These are phyloP conservation scores for Lecanicillium sp. DNA, from an alignment of 2,329 filamentous ascomycete species.

Conservation along the genomic window DNA sequence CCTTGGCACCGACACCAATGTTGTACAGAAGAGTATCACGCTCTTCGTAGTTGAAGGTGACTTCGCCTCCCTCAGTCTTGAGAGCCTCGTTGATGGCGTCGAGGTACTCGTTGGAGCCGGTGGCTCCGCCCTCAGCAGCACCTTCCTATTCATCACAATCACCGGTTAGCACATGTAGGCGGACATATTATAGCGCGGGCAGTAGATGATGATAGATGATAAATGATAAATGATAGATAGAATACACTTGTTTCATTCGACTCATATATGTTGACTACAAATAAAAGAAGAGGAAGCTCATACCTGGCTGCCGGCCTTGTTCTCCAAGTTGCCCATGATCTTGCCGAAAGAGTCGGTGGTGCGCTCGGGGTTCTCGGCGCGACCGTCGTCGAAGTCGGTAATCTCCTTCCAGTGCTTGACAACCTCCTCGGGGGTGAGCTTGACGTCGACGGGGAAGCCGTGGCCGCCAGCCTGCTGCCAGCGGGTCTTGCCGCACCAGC, in stretches of 20 bases:
- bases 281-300: conserved; percentile 33
- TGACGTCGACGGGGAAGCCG: conserved; percentile 82
- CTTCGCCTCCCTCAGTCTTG: conserved; percentile 61
- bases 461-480: conserved; percentile 91
- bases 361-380: conserved; percentile 80
- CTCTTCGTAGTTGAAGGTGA: conserved; percentile 77
- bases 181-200: too few species aligned
- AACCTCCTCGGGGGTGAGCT: conserved; percentile 80
- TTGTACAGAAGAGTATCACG: conserved; percentile 93
- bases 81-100: conserved; percentile 71
- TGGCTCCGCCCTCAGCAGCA: conserved; percentile 12
- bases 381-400: conserved; percentile 78
- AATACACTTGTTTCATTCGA: conserved; percentile 14
- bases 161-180: conserved; percentile 20
- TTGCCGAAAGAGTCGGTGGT: conserved; percentile 71
- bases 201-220: not conserved
- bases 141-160: conserved; percentile 19
- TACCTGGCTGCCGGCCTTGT: conserved; percentile 59
- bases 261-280: conserved; percentile 14
- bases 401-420: conserved; percentile 71
- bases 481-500: conserved; percentile 85
- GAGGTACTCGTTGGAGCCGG: conserved; percentile 58
- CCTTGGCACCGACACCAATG: conserved; percentile 86
- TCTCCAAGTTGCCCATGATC: conserved; percentile 75
- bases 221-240: not conserved